Evolutionary conservation across 1,284 basidiomycete species (phyloP), one percentile per base, ranked within the genome.

Genomic region (Melampsora abietis-canadensis): DNA sequence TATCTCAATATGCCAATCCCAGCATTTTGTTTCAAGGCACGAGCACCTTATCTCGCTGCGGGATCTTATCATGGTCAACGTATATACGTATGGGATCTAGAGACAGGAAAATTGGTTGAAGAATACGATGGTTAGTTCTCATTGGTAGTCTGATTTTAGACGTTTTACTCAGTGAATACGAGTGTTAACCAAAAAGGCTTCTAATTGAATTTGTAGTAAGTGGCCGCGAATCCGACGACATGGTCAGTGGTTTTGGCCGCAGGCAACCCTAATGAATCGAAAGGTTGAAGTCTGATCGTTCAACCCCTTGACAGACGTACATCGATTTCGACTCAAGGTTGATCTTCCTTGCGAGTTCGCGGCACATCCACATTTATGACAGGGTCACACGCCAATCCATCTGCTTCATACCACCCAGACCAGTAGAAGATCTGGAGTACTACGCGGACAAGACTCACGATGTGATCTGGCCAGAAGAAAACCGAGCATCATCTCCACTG

Each of bases 311-410:
- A 54, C n/a, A 54, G 51, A 54, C n/a, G n/a, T 54, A 54, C 51
- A 54, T 54, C 51, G 51, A 54, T 54, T 54, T 54, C 27, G 51
- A 54, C 27, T 54, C 51, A n/a, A 27, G 27, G n/a, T 54, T 54
- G 5, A 54, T 54, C 19, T 54, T 54, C 27, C 51, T 54, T 21
- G 60, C 60, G n/a, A 37, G 30, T 31, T 62, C 27, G 7, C 17
- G 17, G 30, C 14, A n/a, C 34, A 30, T 62, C 6, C n/a, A 37
- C 24, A 15, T 62, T 10, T 62, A 14, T 62, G 60, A 62, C 34
- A n/a, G 60, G 17, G 19, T 40, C 40, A 62, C 27, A n/a, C 27
- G 4, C 7, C 24, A n/a, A 37, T 30, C 19, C 6, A 14, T 34
- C 21, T 27, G 14, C 27, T 27, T 7, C 4, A 54, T 54, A 54